Conservation (phyloP, 768 basidiomycete genomes). For the Cubamyces sp. region DNA sequence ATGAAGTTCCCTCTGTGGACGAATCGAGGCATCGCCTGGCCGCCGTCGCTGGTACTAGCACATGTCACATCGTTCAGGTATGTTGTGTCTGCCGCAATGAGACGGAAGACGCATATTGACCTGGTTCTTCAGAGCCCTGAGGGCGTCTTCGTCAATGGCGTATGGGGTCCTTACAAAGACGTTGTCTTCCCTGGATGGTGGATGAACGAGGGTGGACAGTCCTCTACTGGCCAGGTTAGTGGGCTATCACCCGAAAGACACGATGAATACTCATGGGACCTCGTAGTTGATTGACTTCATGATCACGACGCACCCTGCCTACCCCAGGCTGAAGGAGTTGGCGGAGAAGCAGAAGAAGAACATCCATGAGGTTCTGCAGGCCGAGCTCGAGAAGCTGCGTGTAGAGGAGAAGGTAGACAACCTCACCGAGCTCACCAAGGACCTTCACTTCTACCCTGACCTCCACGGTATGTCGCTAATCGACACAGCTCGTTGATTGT, state of each 20-base stretch:
- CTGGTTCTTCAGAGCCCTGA: constrained; percentile 62
- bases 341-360: constrained; percentile 62
- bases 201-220: constrained; percentile 99
- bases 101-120: background rate
- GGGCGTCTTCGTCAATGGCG: constrained; percentile 86
- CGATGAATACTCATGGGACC: background rate
- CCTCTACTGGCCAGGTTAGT: constrained; percentile 90
- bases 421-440: constrained; percentile 84
- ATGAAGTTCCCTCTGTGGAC: constrained; percentile 59
- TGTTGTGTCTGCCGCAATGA: constrained; percentile 11
- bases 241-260: background rate
- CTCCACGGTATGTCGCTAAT: constrained; percentile 66
- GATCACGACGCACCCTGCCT: constrained; percentile 89
- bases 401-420: constrained; percentile 57
- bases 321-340: constrained; percentile 64
- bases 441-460: constrained; percentile 95
- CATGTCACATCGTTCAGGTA: constrained; percentile 93
- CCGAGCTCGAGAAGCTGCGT: constrained; percentile 69
- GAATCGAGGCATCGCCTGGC: constrained; percentile 86
- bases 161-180: constrained; percentile 94
- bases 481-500: background rate
- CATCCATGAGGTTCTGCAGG: constrained; percentile 73
- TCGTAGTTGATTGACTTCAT: constrained; percentile 90
- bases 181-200: constrained; percentile 94
- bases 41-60: constrained; percentile 94